Percentiles rank a stretch among this genome's conserved stretches.
Evolutionary conservation across 1,139 yeast genomes (phyloP).

Genomic region (Geotrichum bryndzae): DNA sequence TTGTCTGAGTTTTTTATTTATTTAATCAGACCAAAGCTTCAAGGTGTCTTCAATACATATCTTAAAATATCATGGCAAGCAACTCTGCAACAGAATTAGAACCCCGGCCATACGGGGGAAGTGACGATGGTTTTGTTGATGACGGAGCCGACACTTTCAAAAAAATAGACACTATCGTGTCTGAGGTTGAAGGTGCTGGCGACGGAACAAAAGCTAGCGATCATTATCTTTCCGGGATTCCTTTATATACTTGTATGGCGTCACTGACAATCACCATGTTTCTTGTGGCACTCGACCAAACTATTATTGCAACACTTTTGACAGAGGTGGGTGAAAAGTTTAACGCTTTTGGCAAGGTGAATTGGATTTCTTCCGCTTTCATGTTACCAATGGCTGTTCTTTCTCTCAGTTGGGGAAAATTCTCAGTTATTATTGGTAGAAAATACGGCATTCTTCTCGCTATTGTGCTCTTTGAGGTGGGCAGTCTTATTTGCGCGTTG

Average conservation of each 20-base stretch:
- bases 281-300: conserved; percentile 57
- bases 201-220: conserved; percentile 50
- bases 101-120: no score
- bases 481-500: conserved; percentile 56
- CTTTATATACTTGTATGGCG: conserved; percentile 40
- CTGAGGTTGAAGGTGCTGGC: conserved; percentile 43
- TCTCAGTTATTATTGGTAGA: conserved; percentile 58
- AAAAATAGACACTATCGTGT: neutral
- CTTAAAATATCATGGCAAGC: no score
- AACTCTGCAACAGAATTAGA: no score
- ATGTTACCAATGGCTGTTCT: conserved; percentile 54
- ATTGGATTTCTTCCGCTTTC: conserved; percentile 60
- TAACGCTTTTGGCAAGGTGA: conserved; percentile 47
- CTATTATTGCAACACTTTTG: conserved; percentile 56
- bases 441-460: conserved; percentile 47
- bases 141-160: no score
- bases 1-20: no score
- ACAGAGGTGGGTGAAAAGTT: conserved; percentile 52
- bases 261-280: conserved; percentile 50
- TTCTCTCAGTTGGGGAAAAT: conserved; percentile 55
- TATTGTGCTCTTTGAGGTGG: conserved; percentile 52
- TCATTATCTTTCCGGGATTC: conserved; percentile 45
- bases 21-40: no score
- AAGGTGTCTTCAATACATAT: no score
- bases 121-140: no score